Percentiles rank a stretch among this genome's conserved stretches.
These are phyloP conservation scores for Clarireedia paspali DNA, from an alignment of 2,329 filamentous ascomycete genomes.

Conservation along the genomic window DNA sequence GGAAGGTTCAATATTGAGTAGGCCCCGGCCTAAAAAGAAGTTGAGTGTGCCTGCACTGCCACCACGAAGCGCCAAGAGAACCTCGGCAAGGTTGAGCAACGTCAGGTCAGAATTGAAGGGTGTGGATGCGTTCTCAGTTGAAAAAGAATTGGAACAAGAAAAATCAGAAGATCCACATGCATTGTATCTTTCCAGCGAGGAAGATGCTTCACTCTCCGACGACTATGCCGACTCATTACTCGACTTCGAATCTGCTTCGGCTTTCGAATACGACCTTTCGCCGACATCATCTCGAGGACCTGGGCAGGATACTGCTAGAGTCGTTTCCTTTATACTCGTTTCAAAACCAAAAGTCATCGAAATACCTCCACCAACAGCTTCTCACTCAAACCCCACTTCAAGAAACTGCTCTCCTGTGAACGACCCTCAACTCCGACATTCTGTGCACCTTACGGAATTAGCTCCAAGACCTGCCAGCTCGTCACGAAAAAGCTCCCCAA, in stretches of 20 bases:
- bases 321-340: conserved; percentile 51
- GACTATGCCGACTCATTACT: conserved; percentile 47
- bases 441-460: conserved; percentile 1
- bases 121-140: conserved; percentile 17
- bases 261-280: conserved; percentile 30
- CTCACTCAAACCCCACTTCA: conserved; percentile 1
- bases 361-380: conserved; percentile 25
- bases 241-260: conserved; percentile 32
- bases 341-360: conserved; percentile 47
- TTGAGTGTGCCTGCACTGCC: conserved; percentile 20
- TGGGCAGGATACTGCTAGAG: conserved; percentile 48
- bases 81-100: conserved; percentile 21
- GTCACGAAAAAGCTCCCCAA: background rate
- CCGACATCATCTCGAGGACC: conserved; percentile 22
- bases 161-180: conserved; percentile 40
- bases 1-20: conserved; percentile 23
- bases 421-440: conserved; percentile 4
- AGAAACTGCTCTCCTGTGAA: background rate
- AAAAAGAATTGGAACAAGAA: conserved; percentile 15
- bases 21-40: conserved; percentile 18
- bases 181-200: conserved; percentile 57
- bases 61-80: conserved; percentile 20
- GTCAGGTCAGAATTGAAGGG: conserved; percentile 23
- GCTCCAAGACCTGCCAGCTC: background rate
- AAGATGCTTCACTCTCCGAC: conserved; percentile 56